phyloP scores from a whole-genome alignment of 163 green algal genomes.

The Chlamydomonas reinhardtii region DNA sequence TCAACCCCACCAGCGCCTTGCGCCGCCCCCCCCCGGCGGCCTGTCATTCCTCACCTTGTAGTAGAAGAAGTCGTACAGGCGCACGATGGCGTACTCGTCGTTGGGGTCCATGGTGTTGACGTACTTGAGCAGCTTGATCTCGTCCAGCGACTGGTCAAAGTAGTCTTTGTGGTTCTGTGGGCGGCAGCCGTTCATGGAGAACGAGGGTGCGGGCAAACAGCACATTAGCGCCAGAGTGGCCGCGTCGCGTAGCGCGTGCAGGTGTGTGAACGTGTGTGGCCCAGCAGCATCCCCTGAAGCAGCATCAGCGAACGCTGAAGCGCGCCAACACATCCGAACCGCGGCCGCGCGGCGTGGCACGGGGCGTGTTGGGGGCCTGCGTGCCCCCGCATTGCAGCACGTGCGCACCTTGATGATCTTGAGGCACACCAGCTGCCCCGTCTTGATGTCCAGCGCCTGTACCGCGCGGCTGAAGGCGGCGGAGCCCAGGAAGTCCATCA shows the following conservation, averaged over 20 bases:
- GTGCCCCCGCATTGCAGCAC: no score
- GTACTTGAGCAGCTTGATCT: slow-evolving; percentile 93
- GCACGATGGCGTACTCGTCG: slow-evolving; percentile 90
- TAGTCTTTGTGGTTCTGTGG: slow-evolving; percentile 95
- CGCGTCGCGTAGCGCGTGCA: background rate
- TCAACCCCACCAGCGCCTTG: no score
- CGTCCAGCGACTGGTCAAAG: slow-evolving; percentile 96
- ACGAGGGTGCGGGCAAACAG: no score
- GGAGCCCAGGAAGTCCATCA: slow-evolving; percentile 90
- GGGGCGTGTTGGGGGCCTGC: no score
- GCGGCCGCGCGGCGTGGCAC: no score
- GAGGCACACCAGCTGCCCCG: slow-evolving; percentile 91
- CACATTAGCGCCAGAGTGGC: no score
- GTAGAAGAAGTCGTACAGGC: slow-evolving; percentile 98
- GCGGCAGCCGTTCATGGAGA: no score
- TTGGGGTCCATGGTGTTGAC: slow-evolving; percentile 93
- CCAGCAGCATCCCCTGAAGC: no score
- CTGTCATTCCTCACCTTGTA: slow-evolving; percentile 91
- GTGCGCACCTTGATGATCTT: slow-evolving; percentile 96
- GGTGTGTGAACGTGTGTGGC: no score
- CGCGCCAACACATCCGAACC: no score
- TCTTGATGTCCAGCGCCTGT: slow-evolving; percentile 92
- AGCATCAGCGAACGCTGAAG: no score
- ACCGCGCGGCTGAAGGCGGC: slow-evolving; percentile 94
- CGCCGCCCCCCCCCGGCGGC: no score